These are phyloP conservation scores for Naematelia aurantialba DNA, from an alignment of 768 basidiomycete species.

Conservation along the genomic window DNA sequence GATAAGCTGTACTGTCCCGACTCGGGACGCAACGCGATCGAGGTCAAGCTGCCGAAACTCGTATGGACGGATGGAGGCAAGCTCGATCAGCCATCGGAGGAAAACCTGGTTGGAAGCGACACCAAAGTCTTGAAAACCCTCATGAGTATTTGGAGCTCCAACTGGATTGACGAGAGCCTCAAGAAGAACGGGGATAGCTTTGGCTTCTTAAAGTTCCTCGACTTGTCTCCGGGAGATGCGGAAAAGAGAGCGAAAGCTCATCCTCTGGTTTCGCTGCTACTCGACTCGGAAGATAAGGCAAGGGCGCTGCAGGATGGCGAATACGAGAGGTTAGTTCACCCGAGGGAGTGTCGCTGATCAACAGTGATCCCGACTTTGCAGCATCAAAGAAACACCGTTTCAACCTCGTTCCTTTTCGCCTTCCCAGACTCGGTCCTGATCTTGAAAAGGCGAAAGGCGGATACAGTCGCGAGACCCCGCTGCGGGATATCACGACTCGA, in stretches of 20 bases:
- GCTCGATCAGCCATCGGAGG: conserved; percentile 61
- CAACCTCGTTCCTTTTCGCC: conserved; percentile 49
- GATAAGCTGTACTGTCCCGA: conserved; percentile 77
- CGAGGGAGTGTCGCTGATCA: conserved; percentile 1
- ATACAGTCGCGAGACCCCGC: conserved; percentile 52
- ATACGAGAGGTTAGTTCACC: conserved; percentile 17
- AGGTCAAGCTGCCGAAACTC: conserved; percentile 68
- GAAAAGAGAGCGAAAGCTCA: conserved; percentile 26
- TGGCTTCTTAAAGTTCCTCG: conserved; percentile 71
- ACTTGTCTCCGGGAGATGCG: conserved; percentile 60
- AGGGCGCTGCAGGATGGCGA: conserved; percentile 11
- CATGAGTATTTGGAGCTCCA: conserved; percentile 86
- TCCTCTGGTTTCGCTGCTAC: conserved; percentile 34
- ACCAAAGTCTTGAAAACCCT: conserved; percentile 62
- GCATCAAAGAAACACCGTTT: conserved; percentile 43
- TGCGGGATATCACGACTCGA: conserved; percentile 61
- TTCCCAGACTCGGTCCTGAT: conserved; percentile 44
- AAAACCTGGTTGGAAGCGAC: conserved; percentile 56
- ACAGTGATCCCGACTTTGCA: conserved; percentile 57
- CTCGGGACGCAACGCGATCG: conserved; percentile 82
- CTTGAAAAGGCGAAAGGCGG: neutral
- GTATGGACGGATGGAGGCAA: conserved; percentile 75
- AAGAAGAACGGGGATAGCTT: conserved; percentile 64
- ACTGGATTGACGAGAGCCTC: conserved; percentile 71
- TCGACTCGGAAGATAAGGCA: conserved; percentile 8